phyloP scores from a whole-genome alignment of 441 rosid genomes.

The Erodium moschatum region DNA sequence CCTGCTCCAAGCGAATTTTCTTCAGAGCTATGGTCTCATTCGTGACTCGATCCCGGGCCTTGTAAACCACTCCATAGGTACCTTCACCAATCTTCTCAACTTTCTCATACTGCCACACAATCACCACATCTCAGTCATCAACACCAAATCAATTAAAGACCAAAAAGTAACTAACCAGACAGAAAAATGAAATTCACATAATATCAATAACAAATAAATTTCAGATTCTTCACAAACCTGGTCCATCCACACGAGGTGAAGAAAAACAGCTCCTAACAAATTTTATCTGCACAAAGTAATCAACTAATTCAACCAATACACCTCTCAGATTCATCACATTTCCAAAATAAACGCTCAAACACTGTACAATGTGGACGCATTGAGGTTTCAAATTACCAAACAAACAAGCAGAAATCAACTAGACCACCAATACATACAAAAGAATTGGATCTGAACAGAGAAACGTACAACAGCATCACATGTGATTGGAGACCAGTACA shows the following conservation, averaged over 20 bases:
- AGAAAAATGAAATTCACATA: not conserved
- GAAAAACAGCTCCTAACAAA: not conserved
- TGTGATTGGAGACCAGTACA: not conserved
- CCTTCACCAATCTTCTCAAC: conserved; percentile 98
- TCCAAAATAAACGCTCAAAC: not conserved
- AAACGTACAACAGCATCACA: not conserved
- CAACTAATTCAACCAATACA: not conserved
- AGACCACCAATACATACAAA: not conserved
- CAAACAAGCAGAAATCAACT: not conserved
- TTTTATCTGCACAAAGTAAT: conserved; percentile 5
- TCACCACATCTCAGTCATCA: conserved; percentile 11
- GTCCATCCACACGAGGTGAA: conserved; percentile 21
- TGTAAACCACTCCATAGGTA: conserved; percentile 91
- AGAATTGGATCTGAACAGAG: not conserved
- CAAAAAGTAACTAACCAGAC: not conserved
- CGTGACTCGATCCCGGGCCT: conserved; percentile 79
- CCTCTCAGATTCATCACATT: not conserved
- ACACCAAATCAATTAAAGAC: conserved; percentile 7
- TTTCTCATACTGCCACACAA: conserved; percentile 66
- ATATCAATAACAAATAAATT: not conserved
- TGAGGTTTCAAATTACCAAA: not conserved
- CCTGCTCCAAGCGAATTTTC: conserved; percentile 46
- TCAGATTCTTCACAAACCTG: conserved; percentile 20
- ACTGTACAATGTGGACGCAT: not conserved
- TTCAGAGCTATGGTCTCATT: conserved; percentile 84